Evolutionary conservation across 768 basidiomycete genomes (phyloP).

Genomic region (Guyanaporus albipodus): DNA sequence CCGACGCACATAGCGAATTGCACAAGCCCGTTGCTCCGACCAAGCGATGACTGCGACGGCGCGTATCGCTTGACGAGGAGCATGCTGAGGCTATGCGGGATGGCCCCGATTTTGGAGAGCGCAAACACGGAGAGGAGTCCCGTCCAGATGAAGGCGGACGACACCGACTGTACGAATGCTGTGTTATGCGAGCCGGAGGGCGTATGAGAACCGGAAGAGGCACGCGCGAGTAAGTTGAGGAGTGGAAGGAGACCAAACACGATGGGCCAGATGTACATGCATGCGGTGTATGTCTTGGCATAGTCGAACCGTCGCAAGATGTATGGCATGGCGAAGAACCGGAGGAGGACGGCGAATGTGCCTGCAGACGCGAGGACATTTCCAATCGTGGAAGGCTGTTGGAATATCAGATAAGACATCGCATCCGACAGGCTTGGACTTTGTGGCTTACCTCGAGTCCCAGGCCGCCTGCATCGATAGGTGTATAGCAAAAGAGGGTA

Average conservation of each 20-base stretch:
- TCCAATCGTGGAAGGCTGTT: conserved; percentile 51
- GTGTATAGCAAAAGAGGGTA: conserved; percentile 58
- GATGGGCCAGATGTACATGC: conserved; percentile 7
- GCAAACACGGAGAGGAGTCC: conserved; percentile 41
- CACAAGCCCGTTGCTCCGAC: conserved; percentile 55
- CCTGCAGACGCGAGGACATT: conserved; percentile 51
- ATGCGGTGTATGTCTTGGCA: background rate
- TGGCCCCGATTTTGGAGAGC: conserved; percentile 26
- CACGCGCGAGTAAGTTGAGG: background rate
- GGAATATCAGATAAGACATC: background rate
- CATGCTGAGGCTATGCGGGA: conserved; percentile 47
- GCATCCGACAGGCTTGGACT: too few species aligned
- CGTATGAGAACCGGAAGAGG: background rate
- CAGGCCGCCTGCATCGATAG: conserved; percentile 50
- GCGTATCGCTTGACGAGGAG: conserved; percentile 49
- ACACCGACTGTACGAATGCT: too few species aligned
- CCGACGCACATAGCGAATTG: conserved; percentile 53
- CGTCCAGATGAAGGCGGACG: conserved; percentile 39
- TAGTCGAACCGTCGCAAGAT: conserved; percentile 11
- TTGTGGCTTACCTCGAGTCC: conserved; percentile 48
- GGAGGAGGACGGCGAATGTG: conserved; percentile 42
- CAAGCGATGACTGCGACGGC: background rate
- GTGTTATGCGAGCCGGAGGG: background rate
- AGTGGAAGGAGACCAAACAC: conserved; percentile 3
- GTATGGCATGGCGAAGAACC: conserved; percentile 46